Conservation (phyloP, 371 early-diverging fungal species). For the Mortierella sp. region DNA sequence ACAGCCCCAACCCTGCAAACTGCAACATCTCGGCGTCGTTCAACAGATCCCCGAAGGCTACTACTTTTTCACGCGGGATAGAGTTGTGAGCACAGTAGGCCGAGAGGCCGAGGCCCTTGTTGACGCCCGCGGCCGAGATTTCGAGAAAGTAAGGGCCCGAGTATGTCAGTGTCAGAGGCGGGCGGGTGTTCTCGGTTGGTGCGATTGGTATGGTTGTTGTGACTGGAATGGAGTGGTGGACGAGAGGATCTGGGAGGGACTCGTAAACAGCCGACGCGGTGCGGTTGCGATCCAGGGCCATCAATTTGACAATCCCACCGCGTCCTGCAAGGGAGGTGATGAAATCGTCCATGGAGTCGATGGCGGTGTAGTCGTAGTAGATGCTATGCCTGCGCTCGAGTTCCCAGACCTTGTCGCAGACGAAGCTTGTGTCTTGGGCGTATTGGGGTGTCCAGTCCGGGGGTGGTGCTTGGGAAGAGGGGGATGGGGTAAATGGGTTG, state of each 20-base stretch:
- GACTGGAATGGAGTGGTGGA: not conserved
- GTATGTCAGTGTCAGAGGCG: constrained; percentile 50
- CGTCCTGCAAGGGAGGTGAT: constrained; percentile 18
- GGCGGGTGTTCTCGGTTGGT: not conserved
- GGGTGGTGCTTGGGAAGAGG: not conserved
- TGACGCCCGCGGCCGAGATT: constrained; percentile 66
- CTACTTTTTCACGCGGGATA: constrained; percentile 51
- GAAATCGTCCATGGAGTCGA: constrained; percentile 38
- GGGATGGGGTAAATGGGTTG: not conserved
- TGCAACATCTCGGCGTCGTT: constrained; percentile 69
- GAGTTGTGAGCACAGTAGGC: constrained; percentile 56
- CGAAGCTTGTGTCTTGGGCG: constrained; percentile 38
- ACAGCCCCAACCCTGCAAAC: constrained; percentile 60
- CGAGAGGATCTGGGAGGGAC: constrained; percentile 25
- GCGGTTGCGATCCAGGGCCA: constrained; percentile 50
- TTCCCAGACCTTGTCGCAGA: constrained; percentile 48
- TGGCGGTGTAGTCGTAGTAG: constrained; percentile 35
- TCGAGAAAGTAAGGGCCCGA: constrained; percentile 66
- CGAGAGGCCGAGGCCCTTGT: constrained; percentile 62
- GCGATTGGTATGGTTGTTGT: not conserved
- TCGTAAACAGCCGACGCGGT: constrained; percentile 32
- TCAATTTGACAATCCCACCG: constrained; percentile 46
- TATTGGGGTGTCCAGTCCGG: constrained; percentile 15
- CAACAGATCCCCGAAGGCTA: constrained; percentile 71
- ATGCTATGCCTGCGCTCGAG: constrained; percentile 33